Percentiles rank a stretch among this genome's conserved stretches.
phyloP scores from a whole-genome alignment of 129 eudicot genomes.

The Chrysanthemum seticuspe region DNA sequence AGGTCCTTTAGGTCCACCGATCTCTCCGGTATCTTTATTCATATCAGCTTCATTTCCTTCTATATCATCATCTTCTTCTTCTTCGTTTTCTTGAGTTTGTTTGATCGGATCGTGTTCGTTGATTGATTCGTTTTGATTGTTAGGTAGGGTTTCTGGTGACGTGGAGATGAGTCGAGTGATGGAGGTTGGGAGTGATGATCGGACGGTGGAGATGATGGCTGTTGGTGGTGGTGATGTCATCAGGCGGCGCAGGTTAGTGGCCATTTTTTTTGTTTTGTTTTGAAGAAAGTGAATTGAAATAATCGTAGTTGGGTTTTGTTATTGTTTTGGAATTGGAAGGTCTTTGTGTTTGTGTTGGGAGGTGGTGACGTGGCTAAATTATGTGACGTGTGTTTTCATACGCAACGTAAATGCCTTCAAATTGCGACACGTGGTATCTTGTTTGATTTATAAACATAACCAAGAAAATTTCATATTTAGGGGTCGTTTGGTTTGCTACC shows the following conservation, averaged over 20 bases:
- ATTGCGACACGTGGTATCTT: neutral
- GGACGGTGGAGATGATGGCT: slow-evolving; percentile 24
- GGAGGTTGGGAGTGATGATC: slow-evolving; percentile 31
- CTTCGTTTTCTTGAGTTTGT: slow-evolving; percentile 18
- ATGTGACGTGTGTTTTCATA: neutral
- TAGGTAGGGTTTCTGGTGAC: slow-evolving; percentile 35
- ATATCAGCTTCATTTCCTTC: slow-evolving; percentile 26
- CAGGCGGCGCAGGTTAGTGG: slow-evolving; percentile 51
- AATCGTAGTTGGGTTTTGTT: neutral
- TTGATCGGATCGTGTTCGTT: slow-evolving; percentile 24
- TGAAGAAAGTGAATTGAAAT: neutral
- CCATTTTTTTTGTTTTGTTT: slow-evolving; percentile 27
- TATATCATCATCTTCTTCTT: slow-evolving; percentile 28
- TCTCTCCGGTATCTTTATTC: slow-evolving; percentile 71
- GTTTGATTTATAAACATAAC: no score
- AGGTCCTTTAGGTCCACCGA: slow-evolving; percentile 88
- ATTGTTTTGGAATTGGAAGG: no score
- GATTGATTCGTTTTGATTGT: slow-evolving; percentile 21
- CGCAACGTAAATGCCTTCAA: slow-evolving; percentile 1
- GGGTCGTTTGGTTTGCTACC: no score
- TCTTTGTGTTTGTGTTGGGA: neutral
- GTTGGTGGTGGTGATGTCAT: slow-evolving; percentile 33
- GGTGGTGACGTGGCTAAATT: slow-evolving; percentile 17
- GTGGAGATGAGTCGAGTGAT: slow-evolving; percentile 46
- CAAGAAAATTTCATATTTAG: no score